Evolutionary conservation across 192 early-diverging fungal species (phyloP).

Genomic region (Coemansia sp.): DNA sequence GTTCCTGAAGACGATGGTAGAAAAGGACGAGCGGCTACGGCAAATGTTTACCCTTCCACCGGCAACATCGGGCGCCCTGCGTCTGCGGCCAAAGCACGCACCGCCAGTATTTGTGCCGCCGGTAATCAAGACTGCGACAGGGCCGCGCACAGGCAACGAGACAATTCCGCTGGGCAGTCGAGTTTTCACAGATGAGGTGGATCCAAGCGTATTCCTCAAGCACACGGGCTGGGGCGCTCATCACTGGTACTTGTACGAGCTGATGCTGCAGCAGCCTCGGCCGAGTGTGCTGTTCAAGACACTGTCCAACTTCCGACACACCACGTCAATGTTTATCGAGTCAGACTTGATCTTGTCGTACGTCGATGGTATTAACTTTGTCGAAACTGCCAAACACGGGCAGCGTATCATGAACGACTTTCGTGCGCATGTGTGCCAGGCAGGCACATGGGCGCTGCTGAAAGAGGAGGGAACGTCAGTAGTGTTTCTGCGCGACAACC

Average conservation of each 20-base stretch:
- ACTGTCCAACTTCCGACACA: slow-evolving; percentile 37
- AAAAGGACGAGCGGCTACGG: slow-evolving; percentile 47
- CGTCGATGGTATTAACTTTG: slow-evolving; percentile 47
- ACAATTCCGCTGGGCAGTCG: slow-evolving; percentile 25
- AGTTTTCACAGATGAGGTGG: slow-evolving; percentile 33
- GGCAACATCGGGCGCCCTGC: not conserved
- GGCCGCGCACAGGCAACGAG: slow-evolving; percentile 14
- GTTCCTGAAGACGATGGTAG: slow-evolving; percentile 38
- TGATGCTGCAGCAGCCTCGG: slow-evolving; percentile 22
- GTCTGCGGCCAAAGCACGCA: slow-evolving; percentile 3
- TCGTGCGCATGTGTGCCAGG: slow-evolving; percentile 42
- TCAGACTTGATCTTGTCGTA: slow-evolving; percentile 37
- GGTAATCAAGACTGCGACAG: not conserved
- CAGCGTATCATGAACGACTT: slow-evolving; percentile 42
- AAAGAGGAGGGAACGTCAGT: slow-evolving; percentile 29
- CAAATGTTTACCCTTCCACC: slow-evolving; percentile 28
- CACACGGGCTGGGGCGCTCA: slow-evolving; percentile 35
- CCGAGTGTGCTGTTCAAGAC: slow-evolving; percentile 15
- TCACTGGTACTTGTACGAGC: slow-evolving; percentile 36
- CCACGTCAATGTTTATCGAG: slow-evolving; percentile 47
- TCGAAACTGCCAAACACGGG: slow-evolving; percentile 33
- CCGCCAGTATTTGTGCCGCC: slow-evolving; percentile 38
- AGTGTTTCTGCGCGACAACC: slow-evolving; percentile 43
- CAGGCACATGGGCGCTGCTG: slow-evolving; percentile 50
- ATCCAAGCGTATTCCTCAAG: slow-evolving; percentile 28